Conservation (phyloP, 768 basidiomycete species). For the Infundibulicybe gibba region DNA sequence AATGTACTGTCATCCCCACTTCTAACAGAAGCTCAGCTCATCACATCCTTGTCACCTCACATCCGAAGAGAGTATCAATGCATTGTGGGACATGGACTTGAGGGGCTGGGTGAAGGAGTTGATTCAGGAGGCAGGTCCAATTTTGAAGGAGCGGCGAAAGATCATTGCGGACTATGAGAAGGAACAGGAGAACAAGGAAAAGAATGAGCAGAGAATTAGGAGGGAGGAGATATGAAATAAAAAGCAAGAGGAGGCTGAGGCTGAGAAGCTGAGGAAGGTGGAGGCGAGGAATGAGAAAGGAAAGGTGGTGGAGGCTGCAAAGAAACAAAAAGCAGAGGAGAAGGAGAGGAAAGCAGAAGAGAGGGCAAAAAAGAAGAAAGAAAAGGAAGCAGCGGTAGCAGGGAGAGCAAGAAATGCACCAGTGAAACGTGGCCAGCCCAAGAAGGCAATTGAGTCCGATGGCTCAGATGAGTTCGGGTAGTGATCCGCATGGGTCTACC, state of each 20-base stretch:
- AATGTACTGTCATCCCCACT: no score
- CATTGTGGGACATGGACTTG: background rate
- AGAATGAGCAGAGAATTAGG: background rate
- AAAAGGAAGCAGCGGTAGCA: background rate
- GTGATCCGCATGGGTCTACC: no score
- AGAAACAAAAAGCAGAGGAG: background rate
- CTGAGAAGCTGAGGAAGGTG: no score
- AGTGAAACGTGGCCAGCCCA: no score
- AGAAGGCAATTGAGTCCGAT: no score
- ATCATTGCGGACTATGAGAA: background rate
- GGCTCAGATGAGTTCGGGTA: no score
- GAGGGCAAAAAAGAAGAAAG: background rate
- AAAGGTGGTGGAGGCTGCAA: background rate
- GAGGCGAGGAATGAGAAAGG: background rate
- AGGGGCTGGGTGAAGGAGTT: background rate
- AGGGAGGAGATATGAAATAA: background rate
- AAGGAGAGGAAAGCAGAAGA: background rate
- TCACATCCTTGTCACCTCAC: background rate
- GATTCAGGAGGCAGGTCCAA: background rate
- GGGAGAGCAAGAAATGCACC: background rate
- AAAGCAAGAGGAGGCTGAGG: background rate
- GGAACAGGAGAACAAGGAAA: background rate
- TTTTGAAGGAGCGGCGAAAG: background rate
- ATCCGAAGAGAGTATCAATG: background rate
- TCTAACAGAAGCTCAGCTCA: background rate